Conservation (phyloP, 2,329 filamentous ascomycete species). For the Calonectria leucothoes region DNA sequence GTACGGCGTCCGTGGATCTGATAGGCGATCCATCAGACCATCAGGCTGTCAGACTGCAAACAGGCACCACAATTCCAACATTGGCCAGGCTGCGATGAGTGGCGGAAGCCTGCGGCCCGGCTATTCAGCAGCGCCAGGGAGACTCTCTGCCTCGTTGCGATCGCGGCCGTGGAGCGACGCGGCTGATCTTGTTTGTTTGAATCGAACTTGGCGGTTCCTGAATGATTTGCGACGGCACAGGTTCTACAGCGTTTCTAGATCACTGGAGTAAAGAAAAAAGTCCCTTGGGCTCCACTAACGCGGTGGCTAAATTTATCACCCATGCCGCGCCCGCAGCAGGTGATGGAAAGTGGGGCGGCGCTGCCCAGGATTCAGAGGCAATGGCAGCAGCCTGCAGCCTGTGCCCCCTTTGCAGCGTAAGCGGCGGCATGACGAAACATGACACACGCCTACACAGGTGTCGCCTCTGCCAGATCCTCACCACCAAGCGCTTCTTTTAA, state of each 20-base stretch:
- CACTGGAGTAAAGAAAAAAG: not conserved
- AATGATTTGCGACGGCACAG: not conserved
- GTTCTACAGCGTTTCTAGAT: constrained; percentile 8
- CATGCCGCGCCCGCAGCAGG: constrained; percentile 4
- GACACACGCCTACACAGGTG: constrained; percentile 11
- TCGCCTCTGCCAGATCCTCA: constrained; percentile 19
- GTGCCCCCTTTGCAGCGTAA: constrained; percentile 41
- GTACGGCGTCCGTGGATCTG: not conserved
- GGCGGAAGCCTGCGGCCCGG: not conserved
- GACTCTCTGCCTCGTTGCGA: not conserved
- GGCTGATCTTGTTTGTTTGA: not conserved
- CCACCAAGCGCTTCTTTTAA: constrained; percentile 18
- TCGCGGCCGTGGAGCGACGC: not conserved
- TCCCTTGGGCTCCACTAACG: constrained; percentile 21
- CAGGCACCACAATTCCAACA: constrained; percentile 3
- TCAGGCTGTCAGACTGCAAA: constrained; percentile 2
- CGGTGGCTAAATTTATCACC: constrained; percentile 17
- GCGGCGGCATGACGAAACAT: constrained; percentile 44
- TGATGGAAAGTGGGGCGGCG: constrained; percentile 22
- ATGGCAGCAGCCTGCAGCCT: constrained; percentile 30
- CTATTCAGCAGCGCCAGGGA: not conserved
- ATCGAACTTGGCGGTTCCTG: not conserved
- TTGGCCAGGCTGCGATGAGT: not conserved
- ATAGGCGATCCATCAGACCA: constrained; percentile 2
- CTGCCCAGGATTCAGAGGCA: constrained; percentile 30